Evolutionary conservation across 768 basidiomycete genomes (phyloP).

Genomic region (Termitomyces sp.): DNA sequence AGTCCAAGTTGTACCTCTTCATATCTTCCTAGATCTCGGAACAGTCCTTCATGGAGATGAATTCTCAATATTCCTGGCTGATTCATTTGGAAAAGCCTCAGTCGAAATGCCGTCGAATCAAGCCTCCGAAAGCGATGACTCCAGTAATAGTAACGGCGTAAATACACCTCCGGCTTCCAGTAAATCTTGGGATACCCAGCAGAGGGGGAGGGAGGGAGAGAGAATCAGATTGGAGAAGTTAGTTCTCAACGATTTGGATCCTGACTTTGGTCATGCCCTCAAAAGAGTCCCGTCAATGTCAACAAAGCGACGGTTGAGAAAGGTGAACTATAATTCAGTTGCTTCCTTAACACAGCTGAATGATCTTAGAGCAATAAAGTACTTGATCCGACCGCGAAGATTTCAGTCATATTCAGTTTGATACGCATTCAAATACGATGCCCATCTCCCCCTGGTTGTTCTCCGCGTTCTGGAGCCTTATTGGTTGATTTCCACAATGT

Average conservation of each 20-base stretch:
- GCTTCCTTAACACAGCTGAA: background rate
- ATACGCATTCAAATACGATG: constrained; percentile 68
- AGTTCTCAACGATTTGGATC: constrained; percentile 58
- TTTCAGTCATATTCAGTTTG: constrained; percentile 46
- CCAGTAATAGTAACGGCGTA: constrained; percentile 27
- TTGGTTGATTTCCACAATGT: constrained; percentile 62
- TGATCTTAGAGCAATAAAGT: constrained; percentile 2
- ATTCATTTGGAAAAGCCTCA: constrained; percentile 19
- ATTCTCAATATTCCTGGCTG: constrained; percentile 48
- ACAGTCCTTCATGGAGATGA: constrained; percentile 34
- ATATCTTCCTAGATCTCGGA: constrained; percentile 72
- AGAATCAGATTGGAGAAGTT: constrained; percentile 43
- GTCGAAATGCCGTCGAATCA: background rate
- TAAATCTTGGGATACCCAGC: constrained; percentile 15
- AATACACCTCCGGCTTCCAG: constrained; percentile 39
- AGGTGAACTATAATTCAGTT: background rate
- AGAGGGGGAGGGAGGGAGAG: constrained; percentile 39
- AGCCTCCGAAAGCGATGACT: constrained; percentile 13
- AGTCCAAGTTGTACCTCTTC: constrained; percentile 57
- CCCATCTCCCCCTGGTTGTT: constrained; percentile 47
- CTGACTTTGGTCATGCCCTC: constrained; percentile 43
- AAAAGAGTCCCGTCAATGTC: background rate
- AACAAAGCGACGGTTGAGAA: background rate
- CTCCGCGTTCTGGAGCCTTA: constrained; percentile 65
- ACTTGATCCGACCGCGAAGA: constrained; percentile 12